phyloP scores from a whole-genome alignment of 1,284 basidiomycete species.

The Microbotryum violaceum region DNA sequence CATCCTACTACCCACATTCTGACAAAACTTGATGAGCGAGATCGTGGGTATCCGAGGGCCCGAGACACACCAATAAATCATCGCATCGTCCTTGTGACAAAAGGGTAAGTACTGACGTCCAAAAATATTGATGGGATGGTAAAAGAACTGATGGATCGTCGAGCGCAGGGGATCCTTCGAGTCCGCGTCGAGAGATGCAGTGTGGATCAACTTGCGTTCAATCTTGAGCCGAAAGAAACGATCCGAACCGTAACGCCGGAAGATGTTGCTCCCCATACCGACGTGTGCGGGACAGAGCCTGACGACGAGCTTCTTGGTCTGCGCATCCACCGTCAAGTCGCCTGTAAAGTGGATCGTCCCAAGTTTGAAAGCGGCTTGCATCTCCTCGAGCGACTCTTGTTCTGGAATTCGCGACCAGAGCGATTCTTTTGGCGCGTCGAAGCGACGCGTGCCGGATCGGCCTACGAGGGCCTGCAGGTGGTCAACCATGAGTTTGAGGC shows the following conservation, averaged over 20 bases:
- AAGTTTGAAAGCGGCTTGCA: constrained; percentile 14
- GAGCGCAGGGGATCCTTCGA: background rate
- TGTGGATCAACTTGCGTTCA: constrained; percentile 6
- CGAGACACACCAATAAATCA: constrained; percentile 30
- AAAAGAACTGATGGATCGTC: constrained; percentile 7
- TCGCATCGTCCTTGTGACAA: constrained; percentile 34
- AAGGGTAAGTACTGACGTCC: constrained; percentile 31
- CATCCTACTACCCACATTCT: background rate
- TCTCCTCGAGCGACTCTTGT: constrained; percentile 17
- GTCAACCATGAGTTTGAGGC: constrained; percentile 1
- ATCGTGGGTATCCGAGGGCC: constrained; percentile 9
- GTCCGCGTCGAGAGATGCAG: background rate
- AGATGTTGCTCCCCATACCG: constrained; percentile 9
- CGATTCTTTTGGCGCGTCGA: background rate
- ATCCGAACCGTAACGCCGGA: constrained; percentile 14
- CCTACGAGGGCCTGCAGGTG: constrained; percentile 4
- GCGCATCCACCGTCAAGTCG: background rate
- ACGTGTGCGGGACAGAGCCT: constrained; percentile 8
- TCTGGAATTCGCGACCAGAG: constrained; percentile 13
- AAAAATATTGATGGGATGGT: constrained; percentile 12
- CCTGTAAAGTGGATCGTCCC: constrained; percentile 16
- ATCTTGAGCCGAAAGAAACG: constrained; percentile 22
- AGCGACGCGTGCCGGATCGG: background rate
- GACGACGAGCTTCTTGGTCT: constrained; percentile 1
- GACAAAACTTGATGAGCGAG: constrained; percentile 11